These are phyloP conservation scores for Vararia minispora DNA, from an alignment of 768 basidiomycete species.

Conservation along the genomic window DNA sequence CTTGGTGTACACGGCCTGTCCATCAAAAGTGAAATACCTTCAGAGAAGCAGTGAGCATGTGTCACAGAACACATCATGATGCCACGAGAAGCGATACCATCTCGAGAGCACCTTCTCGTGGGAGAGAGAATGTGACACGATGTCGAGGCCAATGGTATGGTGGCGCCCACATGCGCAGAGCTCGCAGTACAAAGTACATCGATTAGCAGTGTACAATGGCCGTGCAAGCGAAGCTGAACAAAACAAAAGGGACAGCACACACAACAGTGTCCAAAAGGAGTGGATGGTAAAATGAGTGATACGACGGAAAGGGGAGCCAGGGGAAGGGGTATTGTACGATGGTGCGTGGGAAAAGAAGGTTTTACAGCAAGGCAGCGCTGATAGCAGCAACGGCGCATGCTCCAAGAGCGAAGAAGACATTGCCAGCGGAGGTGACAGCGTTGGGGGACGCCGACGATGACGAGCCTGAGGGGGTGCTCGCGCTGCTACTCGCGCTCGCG, in stretches of 20 bases:
- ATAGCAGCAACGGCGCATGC: conserved; percentile 3
- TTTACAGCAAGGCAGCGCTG: conserved; percentile 6
- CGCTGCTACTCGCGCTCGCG: not conserved
- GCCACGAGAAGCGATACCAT: no score
- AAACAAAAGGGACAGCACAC: conserved; percentile 3
- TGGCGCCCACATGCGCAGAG: no score
- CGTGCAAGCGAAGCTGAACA: conserved; percentile 1
- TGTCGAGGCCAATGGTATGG: no score
- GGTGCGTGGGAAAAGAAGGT: conserved; percentile 8
- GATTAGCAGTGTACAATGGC: no score
- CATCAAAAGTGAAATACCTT: no score
- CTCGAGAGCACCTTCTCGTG: no score
- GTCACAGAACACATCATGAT: no score
- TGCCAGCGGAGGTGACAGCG: conserved; percentile 1
- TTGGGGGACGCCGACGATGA: conserved; percentile 1
- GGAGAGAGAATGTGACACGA: no score
- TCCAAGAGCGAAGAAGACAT: conserved; percentile 1
- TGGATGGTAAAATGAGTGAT: conserved; percentile 6
- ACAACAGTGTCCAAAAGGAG: conserved; percentile 2
- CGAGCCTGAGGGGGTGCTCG: conserved; percentile 1
- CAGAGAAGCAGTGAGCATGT: no score
- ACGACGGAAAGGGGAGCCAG: not conserved
- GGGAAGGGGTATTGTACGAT: not conserved
- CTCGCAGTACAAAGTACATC: no score
- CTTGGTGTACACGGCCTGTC: no score